phyloP scores from a whole-genome alignment of 1,284 basidiomycete species.

The Taiwanofungus camphoratus region DNA sequence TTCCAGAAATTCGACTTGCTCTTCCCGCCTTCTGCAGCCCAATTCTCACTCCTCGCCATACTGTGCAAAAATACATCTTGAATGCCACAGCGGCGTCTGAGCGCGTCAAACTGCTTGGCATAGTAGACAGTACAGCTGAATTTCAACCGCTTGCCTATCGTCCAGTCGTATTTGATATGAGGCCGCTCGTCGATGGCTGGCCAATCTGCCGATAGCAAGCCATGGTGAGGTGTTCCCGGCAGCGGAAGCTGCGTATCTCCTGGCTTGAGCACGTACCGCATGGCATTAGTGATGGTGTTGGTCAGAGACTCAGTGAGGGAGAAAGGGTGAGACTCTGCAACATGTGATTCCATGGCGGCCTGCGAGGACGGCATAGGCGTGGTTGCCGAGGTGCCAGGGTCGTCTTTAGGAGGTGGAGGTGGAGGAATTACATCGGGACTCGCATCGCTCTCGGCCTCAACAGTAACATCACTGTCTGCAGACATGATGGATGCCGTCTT shows the following conservation, averaged over 20 bases:
- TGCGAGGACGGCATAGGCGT: not conserved
- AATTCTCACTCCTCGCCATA: constrained; percentile 54
- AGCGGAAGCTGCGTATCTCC: constrained; percentile 27
- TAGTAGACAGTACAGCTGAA: constrained; percentile 78
- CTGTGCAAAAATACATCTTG: constrained; percentile 58
- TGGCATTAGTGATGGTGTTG: constrained; percentile 47
- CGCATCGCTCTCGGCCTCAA: constrained; percentile 26
- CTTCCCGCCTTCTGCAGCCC: constrained; percentile 70
- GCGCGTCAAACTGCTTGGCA: constrained; percentile 67
- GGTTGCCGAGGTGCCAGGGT: constrained; percentile 3
- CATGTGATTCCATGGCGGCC: not conserved
- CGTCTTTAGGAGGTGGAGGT: constrained; percentile 28
- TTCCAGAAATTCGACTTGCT: constrained; percentile 75
- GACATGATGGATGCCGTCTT: constrained; percentile 35
- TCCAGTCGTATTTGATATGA: constrained; percentile 78
- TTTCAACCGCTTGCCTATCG: constrained; percentile 62
- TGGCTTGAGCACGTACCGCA: constrained; percentile 48
- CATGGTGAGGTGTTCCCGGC: constrained; percentile 14
- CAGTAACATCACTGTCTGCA: constrained; percentile 32
- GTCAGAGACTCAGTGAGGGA: constrained; percentile 33
- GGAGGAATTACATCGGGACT: constrained; percentile 14
- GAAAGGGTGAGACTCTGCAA: constrained; percentile 4
- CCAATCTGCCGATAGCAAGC: constrained; percentile 30
- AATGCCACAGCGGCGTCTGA: constrained; percentile 62
- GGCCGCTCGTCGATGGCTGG: constrained; percentile 57